Base-by-base conservation (phyloP, 805 yeast genomes). In the Saccharomycodes ludwigii region DNA sequence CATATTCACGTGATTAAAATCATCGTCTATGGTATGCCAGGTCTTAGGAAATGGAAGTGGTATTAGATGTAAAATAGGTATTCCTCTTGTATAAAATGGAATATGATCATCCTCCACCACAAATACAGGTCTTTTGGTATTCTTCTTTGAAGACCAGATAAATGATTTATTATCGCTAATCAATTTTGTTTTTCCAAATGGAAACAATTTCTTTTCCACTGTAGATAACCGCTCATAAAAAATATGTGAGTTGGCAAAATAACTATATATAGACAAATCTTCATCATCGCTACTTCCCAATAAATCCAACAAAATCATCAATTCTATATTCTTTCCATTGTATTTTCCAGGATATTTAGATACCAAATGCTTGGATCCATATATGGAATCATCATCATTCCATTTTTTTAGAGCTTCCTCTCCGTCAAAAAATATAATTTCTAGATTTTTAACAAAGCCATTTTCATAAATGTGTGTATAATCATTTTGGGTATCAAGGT, bases 321-420 rank as follows among this genome's bases (percentile, higher is more conserved):
- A 42, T 3, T 63, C 66, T n/a, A 72, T 63, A 6, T 53, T 38
- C 3, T 46, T 38, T 7, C 65, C 35, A 7, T 38, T 17, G 2
- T 41, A 49, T 3, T 44, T 40, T 5, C 35, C 24, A 5, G 43
- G 40, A 67, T 68, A 64, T 19, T 40, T 33, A 1, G 44, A 40
- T 6, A 73, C 74, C 19, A 71, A 45, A 35, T 66, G 67, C 12
- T 63, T 58, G 0, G 78, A 63, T 0, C 79, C 79, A 42, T 73
- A 72, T 1, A 71, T 52, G 1, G 76, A 71, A 38, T 72, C 79
- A 0, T 51, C 43, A 6, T 52, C 57, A 2, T 63, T 44, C 79
- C 79, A 72, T n/a, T 53, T 42, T 2, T 51, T 52, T n/a, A 70
- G 37, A 0, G 79, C 76, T 42, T 73, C 79, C 43, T 72, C 78